Percentiles rank a stretch among this genome's conserved stretches.
phyloP scores from a whole-genome alignment of 495 filamentous ascomycete species.

The Podospora conica region DNA sequence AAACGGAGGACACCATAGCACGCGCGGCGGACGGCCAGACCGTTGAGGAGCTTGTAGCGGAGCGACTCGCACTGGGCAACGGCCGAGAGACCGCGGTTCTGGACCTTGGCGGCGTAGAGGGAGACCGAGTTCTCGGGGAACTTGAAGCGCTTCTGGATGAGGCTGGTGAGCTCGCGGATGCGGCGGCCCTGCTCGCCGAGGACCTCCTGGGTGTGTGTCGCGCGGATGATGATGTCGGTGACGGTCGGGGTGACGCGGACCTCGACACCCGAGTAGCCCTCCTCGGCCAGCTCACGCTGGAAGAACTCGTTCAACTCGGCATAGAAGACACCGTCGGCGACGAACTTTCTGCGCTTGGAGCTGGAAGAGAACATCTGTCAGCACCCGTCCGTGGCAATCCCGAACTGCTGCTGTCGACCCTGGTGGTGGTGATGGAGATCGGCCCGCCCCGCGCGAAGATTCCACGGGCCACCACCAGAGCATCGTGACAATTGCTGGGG shows the following conservation, averaged over 20 bases:
- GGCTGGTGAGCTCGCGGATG: conserved; percentile 98
- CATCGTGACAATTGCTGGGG: not conserved
- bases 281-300: conserved; percentile 99
- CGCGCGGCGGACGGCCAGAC: conserved; percentile 91
- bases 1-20: conserved; percentile 99
- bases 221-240: conserved; percentile 99
- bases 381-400: conserved; percentile 1
- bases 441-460: not conserved
- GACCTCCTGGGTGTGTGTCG: conserved; percentile 99
- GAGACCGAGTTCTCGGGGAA: conserved; percentile 99
- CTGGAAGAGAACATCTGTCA: conserved; percentile 35
- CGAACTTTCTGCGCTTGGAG: conserved; percentile 99
- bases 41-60: conserved; percentile 99
- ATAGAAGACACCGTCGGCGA: conserved; percentile 99
- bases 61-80: conserved; percentile 99
- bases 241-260: conserved; percentile 99
- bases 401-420: not conserved
- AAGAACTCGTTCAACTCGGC: conserved; percentile 99
- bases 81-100: conserved; percentile 98
- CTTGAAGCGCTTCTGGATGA: conserved; percentile 99
- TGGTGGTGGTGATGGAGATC: not conserved
- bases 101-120: conserved; percentile 99
- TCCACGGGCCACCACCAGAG: not conserved
- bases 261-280: conserved; percentile 99
- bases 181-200: conserved; percentile 98